A percentile compares a stretch with the other conserved stretches of the same genome.
These are phyloP conservation scores for Phytopythium cucurbitacearum DNA, from an alignment of 352 stramenopile genomes.

Conservation along the genomic window DNA sequence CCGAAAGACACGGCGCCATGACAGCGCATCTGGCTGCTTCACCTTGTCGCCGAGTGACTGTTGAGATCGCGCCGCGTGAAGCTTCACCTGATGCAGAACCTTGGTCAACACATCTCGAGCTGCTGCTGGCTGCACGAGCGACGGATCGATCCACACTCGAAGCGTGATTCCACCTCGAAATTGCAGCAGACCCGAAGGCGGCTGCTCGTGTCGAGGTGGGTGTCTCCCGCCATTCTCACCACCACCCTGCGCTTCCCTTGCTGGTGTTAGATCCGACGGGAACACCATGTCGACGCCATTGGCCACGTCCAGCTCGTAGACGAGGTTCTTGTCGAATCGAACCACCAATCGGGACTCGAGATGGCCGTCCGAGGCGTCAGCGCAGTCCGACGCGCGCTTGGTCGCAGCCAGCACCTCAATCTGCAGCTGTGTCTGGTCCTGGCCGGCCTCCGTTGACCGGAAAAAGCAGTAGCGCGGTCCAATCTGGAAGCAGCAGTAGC, in stretches of 20 bases:
- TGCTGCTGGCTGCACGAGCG: neutral
- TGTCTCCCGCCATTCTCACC: too few species aligned
- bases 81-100: constrained; percentile 1
- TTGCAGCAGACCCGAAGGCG: constrained; percentile 24
- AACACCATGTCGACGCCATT: neutral
- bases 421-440: constrained; percentile 30
- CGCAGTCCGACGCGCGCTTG: neutral
- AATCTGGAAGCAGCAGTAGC: constrained; percentile 33
- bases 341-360: constrained; percentile 8
- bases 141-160: constrained; percentile 33
- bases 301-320: constrained; percentile 21
- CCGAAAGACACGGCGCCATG: constrained; percentile 14
- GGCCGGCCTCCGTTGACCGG: constrained; percentile 2
- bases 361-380: too few species aligned
- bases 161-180: constrained; percentile 22
- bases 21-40: neutral
- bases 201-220: constrained; percentile 1
- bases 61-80: constrained; percentile 2
- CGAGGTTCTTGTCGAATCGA: constrained; percentile 19
- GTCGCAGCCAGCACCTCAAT: constrained; percentile 13
- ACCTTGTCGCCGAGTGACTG: neutral
- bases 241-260: too few species aligned
- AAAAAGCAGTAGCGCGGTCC: constrained; percentile 33
- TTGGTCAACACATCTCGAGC: constrained; percentile 2
- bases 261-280: too few species aligned